Conservation (phyloP, 1,139 yeast genomes). For the Yamadazyma atmosphaerica region DNA sequence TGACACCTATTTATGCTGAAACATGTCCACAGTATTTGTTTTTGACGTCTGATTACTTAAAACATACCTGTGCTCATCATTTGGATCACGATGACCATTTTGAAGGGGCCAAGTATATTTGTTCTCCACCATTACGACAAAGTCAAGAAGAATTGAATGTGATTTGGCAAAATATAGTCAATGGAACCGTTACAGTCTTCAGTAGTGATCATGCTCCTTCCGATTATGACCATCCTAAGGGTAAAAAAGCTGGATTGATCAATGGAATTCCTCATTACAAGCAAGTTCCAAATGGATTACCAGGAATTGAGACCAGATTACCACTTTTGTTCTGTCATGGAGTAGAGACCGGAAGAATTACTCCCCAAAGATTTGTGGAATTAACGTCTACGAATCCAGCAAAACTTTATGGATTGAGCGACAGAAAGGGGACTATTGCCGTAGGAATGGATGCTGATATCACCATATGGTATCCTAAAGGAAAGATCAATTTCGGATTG, state of each 20-base stretch:
- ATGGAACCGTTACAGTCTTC: slow-evolving; percentile 48
- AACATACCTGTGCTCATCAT: slow-evolving; percentile 27
- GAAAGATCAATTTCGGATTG: slow-evolving; percentile 24
- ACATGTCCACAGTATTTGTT: slow-evolving; percentile 52
- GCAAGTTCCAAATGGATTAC: slow-evolving; percentile 44
- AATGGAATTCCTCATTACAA: slow-evolving; percentile 34
- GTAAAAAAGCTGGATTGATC: slow-evolving; percentile 37
- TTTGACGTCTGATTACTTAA: slow-evolving; percentile 35
- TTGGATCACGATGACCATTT: slow-evolving; percentile 23
- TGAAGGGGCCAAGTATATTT: slow-evolving; percentile 48
- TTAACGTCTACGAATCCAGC: slow-evolving; percentile 44
- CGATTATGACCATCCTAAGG: slow-evolving; percentile 34
- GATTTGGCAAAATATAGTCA: slow-evolving; percentile 43
- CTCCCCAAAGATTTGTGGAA: slow-evolving; percentile 44
- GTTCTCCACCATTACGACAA: slow-evolving; percentile 50
- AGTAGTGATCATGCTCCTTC: slow-evolving; percentile 51
- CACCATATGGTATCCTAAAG: slow-evolving; percentile 44
- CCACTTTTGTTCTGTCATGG: slow-evolving; percentile 44
- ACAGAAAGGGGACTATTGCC: slow-evolving; percentile 38
- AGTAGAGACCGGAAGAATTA: slow-evolving; percentile 37
- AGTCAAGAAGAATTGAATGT: slow-evolving; percentile 35
- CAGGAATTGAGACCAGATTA: slow-evolving; percentile 48
- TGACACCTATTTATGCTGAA: slow-evolving; percentile 44
- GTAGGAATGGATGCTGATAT: slow-evolving; percentile 46
- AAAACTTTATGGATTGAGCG: slow-evolving; percentile 38